Evolutionary conservation across 106 monocot species (phyloP), one percentile per base, ranked within the genome.

Genomic region (Apostasia ramifera): DNA sequence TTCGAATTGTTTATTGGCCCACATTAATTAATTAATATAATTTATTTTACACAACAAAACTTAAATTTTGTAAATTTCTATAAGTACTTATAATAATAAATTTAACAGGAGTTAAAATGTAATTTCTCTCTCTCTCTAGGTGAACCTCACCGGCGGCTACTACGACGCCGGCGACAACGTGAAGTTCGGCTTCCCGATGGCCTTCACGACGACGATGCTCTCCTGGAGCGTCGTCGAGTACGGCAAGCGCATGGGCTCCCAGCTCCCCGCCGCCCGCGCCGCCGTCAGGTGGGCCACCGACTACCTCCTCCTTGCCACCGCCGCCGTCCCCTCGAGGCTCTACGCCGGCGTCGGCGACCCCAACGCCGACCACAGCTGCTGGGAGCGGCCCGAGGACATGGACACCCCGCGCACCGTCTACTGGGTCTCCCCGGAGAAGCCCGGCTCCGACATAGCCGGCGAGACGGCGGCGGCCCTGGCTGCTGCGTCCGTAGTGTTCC

Each of bases 141-240:
- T 94, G 52, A 77, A 94, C 50, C 66, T 94, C 10, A 68, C 61
- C 3, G 93, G 89, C 9, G 93, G 93, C 26, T 94, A 88, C 76
- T 85, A 92, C 48, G 92, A 88, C 66, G 85, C 88, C 2, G 92
- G 88, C 5, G 88, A 92, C 66, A 88, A 92, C 47, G 82, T 92
- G 3, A 92, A 92, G 69, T 92, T 92, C 70, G 78, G 81, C 37
- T 76, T 92, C 47, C 88, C 92, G 7, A 88, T 92, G 92, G 88
- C 88, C 69, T 92, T 88, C 83, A 83, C 92, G 9, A 79, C 78
- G 43, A 88, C 92, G 8, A 85, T 83, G 81, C 76, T 92, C 0
- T 73, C 88, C 8, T 92, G 88, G 92, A 74, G 88, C 61, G 76
- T 83, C 50, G 63, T 83, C 37, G 88, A 92, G 66, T 85, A 78